Evolutionary conservation across 192 early-diverging fungal species (phyloP).

Genomic region (Linnemannia exigua): DNA sequence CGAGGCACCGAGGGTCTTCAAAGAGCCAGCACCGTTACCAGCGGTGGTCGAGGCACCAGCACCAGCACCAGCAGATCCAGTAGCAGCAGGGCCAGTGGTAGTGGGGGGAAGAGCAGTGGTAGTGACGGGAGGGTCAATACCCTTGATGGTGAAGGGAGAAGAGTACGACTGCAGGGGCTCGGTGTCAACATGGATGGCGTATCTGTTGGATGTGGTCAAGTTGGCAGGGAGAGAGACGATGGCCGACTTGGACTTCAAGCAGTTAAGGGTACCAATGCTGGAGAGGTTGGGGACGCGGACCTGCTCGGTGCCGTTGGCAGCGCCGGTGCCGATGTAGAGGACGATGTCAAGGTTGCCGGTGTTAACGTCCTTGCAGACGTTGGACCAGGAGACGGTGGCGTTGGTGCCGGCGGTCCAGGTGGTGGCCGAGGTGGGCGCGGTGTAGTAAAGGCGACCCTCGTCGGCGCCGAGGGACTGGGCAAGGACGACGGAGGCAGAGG

Average conservation of each 20-base stretch:
- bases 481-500: slow-evolving; percentile 32
- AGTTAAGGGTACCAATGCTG: slow-evolving; percentile 38
- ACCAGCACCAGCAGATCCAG: background rate
- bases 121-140: slow-evolving; percentile 18
- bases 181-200: slow-evolving; percentile 39
- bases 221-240: slow-evolving; percentile 38
- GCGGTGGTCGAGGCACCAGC: background rate
- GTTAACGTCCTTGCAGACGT: slow-evolving; percentile 41
- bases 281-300: slow-evolving; percentile 25
- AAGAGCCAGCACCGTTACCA: slow-evolving; percentile 35
- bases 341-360: slow-evolving; percentile 32
- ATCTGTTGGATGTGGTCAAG: slow-evolving; percentile 43
- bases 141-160: slow-evolving; percentile 40
- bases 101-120: slow-evolving; percentile 10
- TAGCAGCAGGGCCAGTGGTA: background rate
- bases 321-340: slow-evolving; percentile 40
- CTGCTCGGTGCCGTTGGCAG: slow-evolving; percentile 32
- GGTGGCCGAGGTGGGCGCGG: slow-evolving; percentile 35
- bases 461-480: slow-evolving; percentile 42
- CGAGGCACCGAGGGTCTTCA: slow-evolving; percentile 37
- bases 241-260: slow-evolving; percentile 34
- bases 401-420: slow-evolving; percentile 41
- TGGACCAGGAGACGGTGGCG: slow-evolving; percentile 43
- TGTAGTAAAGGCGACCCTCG: slow-evolving; percentile 50
- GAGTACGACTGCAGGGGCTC: slow-evolving; percentile 45